Evolutionary conservation across 345 rosid species (phyloP), one percentile per base, ranked within the genome.

Genomic region (Reutealis trisperma): DNA sequence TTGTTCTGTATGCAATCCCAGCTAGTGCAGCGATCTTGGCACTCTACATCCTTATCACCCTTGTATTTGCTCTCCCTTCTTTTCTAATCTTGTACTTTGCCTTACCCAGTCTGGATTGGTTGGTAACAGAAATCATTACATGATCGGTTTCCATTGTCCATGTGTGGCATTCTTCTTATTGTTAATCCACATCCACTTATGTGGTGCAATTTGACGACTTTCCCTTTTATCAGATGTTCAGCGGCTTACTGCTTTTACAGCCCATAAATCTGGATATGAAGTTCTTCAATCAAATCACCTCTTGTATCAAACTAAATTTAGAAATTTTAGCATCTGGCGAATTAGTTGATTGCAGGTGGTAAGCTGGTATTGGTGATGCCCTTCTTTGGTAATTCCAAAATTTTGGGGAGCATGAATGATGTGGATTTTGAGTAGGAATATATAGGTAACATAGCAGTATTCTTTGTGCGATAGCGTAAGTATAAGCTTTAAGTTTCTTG

Each of bases 81-180:
- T 89, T 88, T 80, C 97, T 95, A 80, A 87, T 95, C 80, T 85
- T 95, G 77, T 95, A 92, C 85, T 95, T 92, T 37, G 90, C 96
- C 19, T 92, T 88, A 73, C 97, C 98, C 62, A 90, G 93, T 82
- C 82, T 95, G 83, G 92, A 92, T 79, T 95, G 97, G 99, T 92
- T 93, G 37, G 92, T 95, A 61, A 89, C 92, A 73, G 97, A 95
- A 86, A 91, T 95, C 74, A 44, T 90, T 68, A 86, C 96, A 18
- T 95, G 75, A 70, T 47, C 14, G 13, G 54, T 21, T 60, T 8
- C 45, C 67, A 15, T 16, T 11, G 2, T 54, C 14, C 27, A n/a
- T 51, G 16, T n/a, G 2, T 47, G 52, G 34, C 22, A 49, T 51
- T 37, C 6, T 27, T 54, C 14, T 9, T 41, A 6, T 49, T 65